Evolutionary conservation across 371 early-diverging fungal species (phyloP), one percentile per base, ranked within the genome.

Genomic region (Syncephalastrum monosporum): DNA sequence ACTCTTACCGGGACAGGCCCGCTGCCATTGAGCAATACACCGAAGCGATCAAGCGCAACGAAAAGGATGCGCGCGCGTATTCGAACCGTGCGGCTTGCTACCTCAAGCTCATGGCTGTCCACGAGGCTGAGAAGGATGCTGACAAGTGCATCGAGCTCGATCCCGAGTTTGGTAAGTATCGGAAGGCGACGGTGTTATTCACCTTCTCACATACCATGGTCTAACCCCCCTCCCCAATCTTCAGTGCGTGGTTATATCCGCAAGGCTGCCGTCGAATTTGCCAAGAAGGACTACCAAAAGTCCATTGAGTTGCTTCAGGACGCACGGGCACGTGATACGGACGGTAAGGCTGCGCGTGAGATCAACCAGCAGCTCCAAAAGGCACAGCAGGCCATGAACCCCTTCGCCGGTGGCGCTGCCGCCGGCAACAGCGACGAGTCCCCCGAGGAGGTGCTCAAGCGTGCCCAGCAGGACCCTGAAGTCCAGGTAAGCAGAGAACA

Each of bases 21-120:
- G 93, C 87, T 49, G 97, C 99, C n/a, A 87, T 97, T 64, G 89
- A 91, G 69, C 81, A 85, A 69, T 98, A 98, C 78, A 86, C 93
- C n/a, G 99, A 98, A 79, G 91, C 97, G 4, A 95, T 98, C 69
- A 93, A 94, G 82, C 91, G 98, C 60, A 92, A 96, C 60, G 93
- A 92, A 27, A 70, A 83, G 19, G 99, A 98, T 59, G 88, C 92
- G 19, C 83, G 93, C 63, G 87, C 89, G 61, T 98, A 90, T 71
- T 92, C 94, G 23, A 99, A 99, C 87, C 91, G 99, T 68, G 94
- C 99, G 15, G 96, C 94, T 33, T 92, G 94, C 74, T 96, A 95
- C 79, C 87, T 87, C 56, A 99, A 99, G 82, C 75, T 99, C 57
- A 85, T 93, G 87, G 97, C 97, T 17, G 64, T 95, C 41, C 83